These are phyloP conservation scores for Intubia oerlemansii DNA, from an alignment of 2,329 filamentous ascomycete genomes.

Conservation along the genomic window DNA sequence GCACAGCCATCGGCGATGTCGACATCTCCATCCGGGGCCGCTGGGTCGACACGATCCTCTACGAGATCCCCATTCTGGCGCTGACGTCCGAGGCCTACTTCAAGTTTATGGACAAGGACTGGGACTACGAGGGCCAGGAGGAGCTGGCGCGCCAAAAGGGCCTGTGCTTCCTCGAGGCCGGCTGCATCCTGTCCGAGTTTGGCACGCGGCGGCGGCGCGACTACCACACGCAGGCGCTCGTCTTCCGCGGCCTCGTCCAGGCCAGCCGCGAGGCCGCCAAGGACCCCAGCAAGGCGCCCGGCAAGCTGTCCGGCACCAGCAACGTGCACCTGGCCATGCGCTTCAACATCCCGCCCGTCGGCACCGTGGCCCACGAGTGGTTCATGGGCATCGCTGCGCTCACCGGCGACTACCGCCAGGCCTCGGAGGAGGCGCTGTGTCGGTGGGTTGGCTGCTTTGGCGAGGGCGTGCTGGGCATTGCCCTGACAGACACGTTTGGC, in stretches of 20 bases:
- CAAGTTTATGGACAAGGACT: conserved; percentile 85
- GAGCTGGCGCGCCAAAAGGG: conserved; percentile 73
- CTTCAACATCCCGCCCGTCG: conserved; percentile 64
- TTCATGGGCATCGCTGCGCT: conserved; percentile 97
- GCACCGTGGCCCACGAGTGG: conserved; percentile 91
- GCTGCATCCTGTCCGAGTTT: conserved; percentile 85
- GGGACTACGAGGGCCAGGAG: conserved; percentile 73
- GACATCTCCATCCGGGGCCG: conserved; percentile 56
- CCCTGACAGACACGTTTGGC: conserved; percentile 90
- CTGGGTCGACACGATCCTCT: conserved; percentile 92
- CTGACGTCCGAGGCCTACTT: conserved; percentile 93
- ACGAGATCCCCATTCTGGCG: conserved; percentile 87
- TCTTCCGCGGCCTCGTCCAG: conserved; percentile 66
- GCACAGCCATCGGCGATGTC: conserved; percentile 40
- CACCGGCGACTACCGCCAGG: conserved; percentile 61
- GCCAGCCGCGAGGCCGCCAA: conserved; percentile 51
- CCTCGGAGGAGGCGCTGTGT: conserved; percentile 63
- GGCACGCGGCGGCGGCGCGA: conserved; percentile 75
- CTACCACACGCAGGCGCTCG: conserved; percentile 84
- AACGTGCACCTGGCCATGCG: conserved; percentile 96
- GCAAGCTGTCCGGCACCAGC: conserved; percentile 70
- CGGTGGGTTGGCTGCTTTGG: conserved; percentile 91
- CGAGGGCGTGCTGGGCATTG: conserved; percentile 61
- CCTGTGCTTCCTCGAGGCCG: conserved; percentile 51
- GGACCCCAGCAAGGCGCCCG: conserved; percentile 36